Evolutionary conservation across 345 rosid genomes (phyloP).

Genomic region (Erodium maritimum): DNA sequence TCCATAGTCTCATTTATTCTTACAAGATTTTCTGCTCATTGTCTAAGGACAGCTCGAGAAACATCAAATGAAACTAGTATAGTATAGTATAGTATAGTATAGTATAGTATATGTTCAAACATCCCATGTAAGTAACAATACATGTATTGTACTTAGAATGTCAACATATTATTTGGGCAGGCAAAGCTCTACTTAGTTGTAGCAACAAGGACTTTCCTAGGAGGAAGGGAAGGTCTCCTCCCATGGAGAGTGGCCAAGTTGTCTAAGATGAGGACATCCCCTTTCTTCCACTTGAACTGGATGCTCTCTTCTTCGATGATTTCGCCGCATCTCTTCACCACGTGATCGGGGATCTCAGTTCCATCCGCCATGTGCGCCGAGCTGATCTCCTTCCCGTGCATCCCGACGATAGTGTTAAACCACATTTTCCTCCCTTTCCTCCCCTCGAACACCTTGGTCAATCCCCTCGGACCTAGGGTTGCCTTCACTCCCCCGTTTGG

Average conservation of each 20-base stretch:
- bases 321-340: conserved; percentile 43
- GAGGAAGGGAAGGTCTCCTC: conserved; percentile 49
- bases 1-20: too few species aligned
- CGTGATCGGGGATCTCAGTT: conserved; percentile 30
- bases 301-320: conserved; percentile 70
- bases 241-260: conserved; percentile 59
- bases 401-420: conserved; percentile 53
- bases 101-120: too few species aligned
- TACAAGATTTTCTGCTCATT: too few species aligned
- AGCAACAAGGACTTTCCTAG: conserved; percentile 44
- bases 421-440: conserved; percentile 64
- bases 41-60: too few species aligned
- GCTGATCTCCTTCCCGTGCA: conserved; percentile 53
- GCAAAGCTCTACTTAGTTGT: conserved; percentile 35
- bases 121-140: too few species aligned
- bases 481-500: conserved; percentile 35
- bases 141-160: too few species aligned
- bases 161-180: too few species aligned
- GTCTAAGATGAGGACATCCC: conserved; percentile 54
- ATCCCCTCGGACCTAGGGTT: conserved; percentile 21
- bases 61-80: too few species aligned
- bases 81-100: too few species aligned
- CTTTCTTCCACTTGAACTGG: conserved; percentile 59
- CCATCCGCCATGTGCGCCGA: conserved; percentile 52
- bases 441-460: conserved; percentile 52